Evolutionary conservation across 306 rosid species (phyloP).

Genomic region (Heteromeles arbutifolia): DNA sequence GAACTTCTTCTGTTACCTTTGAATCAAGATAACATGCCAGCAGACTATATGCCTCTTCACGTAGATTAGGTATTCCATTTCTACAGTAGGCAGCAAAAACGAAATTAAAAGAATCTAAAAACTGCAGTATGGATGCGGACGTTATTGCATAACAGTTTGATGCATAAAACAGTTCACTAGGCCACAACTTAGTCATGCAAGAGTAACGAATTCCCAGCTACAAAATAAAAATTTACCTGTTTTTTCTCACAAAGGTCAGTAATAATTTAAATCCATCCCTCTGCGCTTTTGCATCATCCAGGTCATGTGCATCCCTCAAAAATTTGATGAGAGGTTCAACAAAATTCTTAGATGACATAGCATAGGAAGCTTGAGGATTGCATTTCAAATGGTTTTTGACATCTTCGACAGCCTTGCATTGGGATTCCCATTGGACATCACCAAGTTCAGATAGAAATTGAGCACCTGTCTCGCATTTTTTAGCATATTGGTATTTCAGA

Average conservation of each 20-base stretch:
- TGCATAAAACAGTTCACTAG: neutral
- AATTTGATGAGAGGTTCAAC: constrained; percentile 54
- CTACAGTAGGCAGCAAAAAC: constrained; percentile 37
- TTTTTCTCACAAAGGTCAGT: constrained; percentile 44
- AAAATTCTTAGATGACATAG: constrained; percentile 39
- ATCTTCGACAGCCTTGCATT: constrained; percentile 60
- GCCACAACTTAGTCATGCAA: neutral
- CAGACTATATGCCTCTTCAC: constrained; percentile 40
- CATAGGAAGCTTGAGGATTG: constrained; percentile 32
- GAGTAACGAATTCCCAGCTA: neutral
- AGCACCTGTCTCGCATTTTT: constrained; percentile 27
- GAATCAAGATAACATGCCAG: constrained; percentile 57
- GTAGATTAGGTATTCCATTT: constrained; percentile 22
- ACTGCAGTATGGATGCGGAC: neutral
- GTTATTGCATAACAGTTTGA: too few relatives aligned
- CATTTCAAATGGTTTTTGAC: constrained; percentile 37
- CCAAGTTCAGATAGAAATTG: constrained; percentile 47
- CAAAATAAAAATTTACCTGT: constrained; percentile 42
- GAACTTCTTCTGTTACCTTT: constrained; percentile 52
- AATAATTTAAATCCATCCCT: constrained; percentile 60
- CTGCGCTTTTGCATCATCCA: constrained; percentile 42
- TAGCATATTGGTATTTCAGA: constrained; percentile 21
- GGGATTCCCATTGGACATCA: constrained; percentile 69
- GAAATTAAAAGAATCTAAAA: neutral
- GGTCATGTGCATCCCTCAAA: constrained; percentile 54